These are phyloP conservation scores for Pilatotrama ljubarskyi DNA, from an alignment of 768 basidiomycete genomes.

Conservation along the genomic window DNA sequence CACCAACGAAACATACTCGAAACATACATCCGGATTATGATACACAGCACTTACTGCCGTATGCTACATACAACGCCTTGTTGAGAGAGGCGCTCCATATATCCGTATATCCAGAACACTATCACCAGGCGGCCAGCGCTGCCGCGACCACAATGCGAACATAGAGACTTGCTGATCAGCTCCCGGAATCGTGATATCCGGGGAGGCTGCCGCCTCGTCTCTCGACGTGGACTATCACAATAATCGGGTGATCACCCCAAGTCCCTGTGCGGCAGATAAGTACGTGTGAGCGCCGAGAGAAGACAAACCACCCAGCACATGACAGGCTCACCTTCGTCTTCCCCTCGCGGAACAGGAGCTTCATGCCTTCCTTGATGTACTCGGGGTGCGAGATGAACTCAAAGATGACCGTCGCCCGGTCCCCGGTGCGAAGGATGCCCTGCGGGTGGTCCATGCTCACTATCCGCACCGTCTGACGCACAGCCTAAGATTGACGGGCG, in stretches of 20 bases:
- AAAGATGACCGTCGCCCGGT: conserved; percentile 91
- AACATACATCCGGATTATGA: background rate
- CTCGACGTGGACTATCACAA: conserved; percentile 37
- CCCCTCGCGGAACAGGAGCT: conserved; percentile 91
- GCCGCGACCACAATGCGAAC: background rate
- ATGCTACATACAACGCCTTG: conserved; percentile 14
- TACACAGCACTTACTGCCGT: conserved; percentile 3
- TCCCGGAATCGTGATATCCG: background rate
- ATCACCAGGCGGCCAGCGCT: background rate
- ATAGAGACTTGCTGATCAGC: background rate
- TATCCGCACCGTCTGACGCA: conserved; percentile 90
- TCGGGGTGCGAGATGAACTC: conserved; percentile 93
- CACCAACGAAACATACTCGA: too few species aligned
- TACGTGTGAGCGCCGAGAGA: background rate
- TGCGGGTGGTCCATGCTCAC: conserved; percentile 89
- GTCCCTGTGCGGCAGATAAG: conserved; percentile 47
- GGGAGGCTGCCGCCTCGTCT: background rate
- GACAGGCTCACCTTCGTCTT: conserved; percentile 76
- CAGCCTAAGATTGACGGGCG: conserved; percentile 50
- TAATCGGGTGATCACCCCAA: conserved; percentile 73
- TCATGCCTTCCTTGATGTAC: conserved; percentile 91
- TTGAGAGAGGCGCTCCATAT: background rate
- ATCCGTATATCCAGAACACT: conserved; percentile 8
- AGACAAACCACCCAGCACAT: background rate
- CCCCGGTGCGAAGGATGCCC: conserved; percentile 89